Conservation (phyloP, 768 basidiomycete genomes). For the Termitomyces sp. region DNA sequence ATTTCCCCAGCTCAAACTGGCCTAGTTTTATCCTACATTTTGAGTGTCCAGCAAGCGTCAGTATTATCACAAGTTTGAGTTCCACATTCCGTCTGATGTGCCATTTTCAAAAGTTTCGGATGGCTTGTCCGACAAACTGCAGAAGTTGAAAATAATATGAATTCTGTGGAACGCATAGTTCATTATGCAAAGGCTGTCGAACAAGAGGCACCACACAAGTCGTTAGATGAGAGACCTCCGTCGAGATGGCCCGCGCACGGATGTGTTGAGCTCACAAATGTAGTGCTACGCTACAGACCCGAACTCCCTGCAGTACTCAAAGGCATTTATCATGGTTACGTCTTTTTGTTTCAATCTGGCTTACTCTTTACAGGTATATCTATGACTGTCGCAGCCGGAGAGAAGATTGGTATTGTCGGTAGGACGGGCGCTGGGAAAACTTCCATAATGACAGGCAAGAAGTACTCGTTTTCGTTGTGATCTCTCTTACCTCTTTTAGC, state of each 20-base stretch:
- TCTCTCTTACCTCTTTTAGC: conserved; percentile 25
- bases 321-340: conserved; percentile 24
- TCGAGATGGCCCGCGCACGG: conserved; percentile 73
- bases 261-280: conserved; percentile 64
- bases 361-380: conserved; percentile 32
- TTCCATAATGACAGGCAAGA: conserved; percentile 72
- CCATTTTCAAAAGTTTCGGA: conserved; percentile 41
- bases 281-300: conserved; percentile 78
- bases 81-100: conserved; percentile 4
- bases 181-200: conserved; percentile 78
- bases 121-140: conserved; percentile 75
- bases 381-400: conserved; percentile 64
- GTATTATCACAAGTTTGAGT: conserved; percentile 5
- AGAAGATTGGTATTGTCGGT: conserved; percentile 92
- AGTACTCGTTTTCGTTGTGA: neutral
- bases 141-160: conserved; percentile 93
- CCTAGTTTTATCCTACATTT: conserved; percentile 71
- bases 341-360: neutral
- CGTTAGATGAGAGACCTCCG: conserved; percentile 53
- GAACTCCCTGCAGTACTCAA: conserved; percentile 88
- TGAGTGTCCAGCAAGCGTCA: conserved; percentile 68
- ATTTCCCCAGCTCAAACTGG: conserved; percentile 80
- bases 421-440: conserved; percentile 87
- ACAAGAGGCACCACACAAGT: conserved; percentile 71
- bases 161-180: conserved; percentile 79